Evolutionary conservation across 495 filamentous ascomycete species (phyloP), one percentile per base, ranked within the genome.

Genomic region (Penicillium crystallinum): DNA sequence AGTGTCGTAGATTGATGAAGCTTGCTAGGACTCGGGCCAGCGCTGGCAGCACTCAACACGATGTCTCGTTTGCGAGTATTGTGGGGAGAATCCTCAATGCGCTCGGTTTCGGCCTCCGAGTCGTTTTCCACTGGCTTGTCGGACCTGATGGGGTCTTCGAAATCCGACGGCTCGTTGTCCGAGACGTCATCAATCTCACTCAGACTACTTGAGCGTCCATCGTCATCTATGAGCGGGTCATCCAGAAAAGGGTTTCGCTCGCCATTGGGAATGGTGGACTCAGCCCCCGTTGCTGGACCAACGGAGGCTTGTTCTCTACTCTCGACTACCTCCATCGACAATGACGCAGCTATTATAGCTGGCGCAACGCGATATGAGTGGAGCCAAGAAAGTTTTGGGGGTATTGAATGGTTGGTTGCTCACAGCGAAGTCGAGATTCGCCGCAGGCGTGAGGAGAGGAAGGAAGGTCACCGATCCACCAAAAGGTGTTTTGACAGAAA

Each of bases 91-190:
- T 88, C 83, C 57, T 95, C 92, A 59, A 97, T 78, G 45, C 95
- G 83, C 72, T 97, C 95, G 7, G 93, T 98, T 73, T 97, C 93
- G 23, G 95, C 93, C 70, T 98, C 93, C n/a, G 93, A 95, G 71
- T 97, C 92, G 58, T 87, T 87, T 51, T 86, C 84, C 47, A 66
- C 57, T 44, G 58, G 61, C 59, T 54, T 70, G 49, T 71, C 67
- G 41, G 54, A 65, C 53, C 75, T 75, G 47, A 55, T 54, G 5
- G 66, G 68, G 12, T 72, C 72, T 43, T 78, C 78, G 49, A 80
- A 77, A 55, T 84, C 80, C 29, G 79, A 80, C 23, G 66, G 68
- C 34, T 77, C 75, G 53, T 84, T 79, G n/a, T 83, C 82, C 6
- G 77, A 78, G 19, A 82, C 76, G 56, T 96, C 91, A 63, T 90